Evolutionary conservation across 441 rosid genomes (phyloP).

Genomic region (Isatis lusitanica): DNA sequence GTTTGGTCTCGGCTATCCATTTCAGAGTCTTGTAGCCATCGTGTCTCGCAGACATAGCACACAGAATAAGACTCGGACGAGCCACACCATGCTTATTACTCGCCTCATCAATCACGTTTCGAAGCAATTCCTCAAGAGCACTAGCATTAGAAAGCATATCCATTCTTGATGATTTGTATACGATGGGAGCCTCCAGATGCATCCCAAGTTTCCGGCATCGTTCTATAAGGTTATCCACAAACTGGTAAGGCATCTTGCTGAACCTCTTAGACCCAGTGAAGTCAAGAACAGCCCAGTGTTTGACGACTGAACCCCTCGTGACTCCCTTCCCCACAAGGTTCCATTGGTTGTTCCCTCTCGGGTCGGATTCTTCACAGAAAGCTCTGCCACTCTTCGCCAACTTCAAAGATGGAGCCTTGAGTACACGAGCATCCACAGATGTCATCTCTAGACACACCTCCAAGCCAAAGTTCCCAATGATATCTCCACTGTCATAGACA

Average conservation of each 20-base stretch:
- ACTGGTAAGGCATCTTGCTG: no score
- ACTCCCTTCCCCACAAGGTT: constrained; percentile 33
- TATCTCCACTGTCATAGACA: constrained; percentile 34
- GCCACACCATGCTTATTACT: constrained; percentile 26
- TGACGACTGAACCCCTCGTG: constrained; percentile 61
- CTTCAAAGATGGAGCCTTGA: no score
- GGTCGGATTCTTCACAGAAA: no score
- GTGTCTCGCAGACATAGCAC: constrained; percentile 67
- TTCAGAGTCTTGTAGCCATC: constrained; percentile 79
- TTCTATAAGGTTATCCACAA: no score
- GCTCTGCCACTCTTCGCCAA: no score
- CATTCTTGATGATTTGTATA: constrained; percentile 45
- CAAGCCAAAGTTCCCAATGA: constrained; percentile 44
- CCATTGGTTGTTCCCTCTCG: no score
- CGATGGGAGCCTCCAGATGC: constrained; percentile 49
- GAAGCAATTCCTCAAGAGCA: constrained; percentile 48
- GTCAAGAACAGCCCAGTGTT: constrained; percentile 69
- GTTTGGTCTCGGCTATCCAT: constrained; percentile 71
- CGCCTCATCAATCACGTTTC: constrained; percentile 35
- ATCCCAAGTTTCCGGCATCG: constrained; percentile 40
- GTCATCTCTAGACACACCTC: no score
- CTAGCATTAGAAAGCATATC: constrained; percentile 40
- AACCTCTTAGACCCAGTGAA: constrained; percentile 35
- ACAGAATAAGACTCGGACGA: constrained; percentile 53
- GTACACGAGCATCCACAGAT: no score